Evolutionary conservation across 805 yeast species (phyloP).

Genomic region (Wickerhamiella sorbophila): DNA sequence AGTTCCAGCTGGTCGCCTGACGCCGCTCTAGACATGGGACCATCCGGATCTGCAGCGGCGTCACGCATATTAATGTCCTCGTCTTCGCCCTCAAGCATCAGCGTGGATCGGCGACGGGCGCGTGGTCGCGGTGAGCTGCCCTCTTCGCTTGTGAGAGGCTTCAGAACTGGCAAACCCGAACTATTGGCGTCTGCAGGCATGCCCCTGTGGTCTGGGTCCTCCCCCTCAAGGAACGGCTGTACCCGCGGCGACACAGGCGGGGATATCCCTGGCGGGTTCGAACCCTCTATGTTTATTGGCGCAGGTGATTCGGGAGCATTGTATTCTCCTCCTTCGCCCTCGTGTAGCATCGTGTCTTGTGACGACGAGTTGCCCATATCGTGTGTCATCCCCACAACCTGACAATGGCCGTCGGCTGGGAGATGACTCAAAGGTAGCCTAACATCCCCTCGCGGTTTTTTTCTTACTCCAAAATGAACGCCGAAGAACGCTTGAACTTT

Average conservation of each 20-base stretch:
- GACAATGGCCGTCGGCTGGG: not conserved
- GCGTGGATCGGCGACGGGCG: conserved; percentile 14
- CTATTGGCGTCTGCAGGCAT: too few species aligned
- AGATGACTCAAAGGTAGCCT: not conserved
- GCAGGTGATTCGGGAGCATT: not conserved
- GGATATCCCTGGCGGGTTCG: not conserved
- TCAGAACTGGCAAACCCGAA: too few species aligned
- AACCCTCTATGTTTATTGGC: not conserved
- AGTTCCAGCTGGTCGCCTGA: conserved; percentile 22
- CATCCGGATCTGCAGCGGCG: conserved; percentile 7
- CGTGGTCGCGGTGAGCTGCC: conserved; percentile 6
- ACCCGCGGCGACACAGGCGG: not conserved
- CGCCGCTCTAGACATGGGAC: conserved; percentile 19
- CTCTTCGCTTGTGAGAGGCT: not conserved
- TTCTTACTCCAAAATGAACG: not conserved
- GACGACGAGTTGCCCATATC: not conserved
- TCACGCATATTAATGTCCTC: conserved; percentile 2
- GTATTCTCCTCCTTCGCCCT: too few species aligned
- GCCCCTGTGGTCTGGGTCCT: too few species aligned
- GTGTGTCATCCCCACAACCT: not conserved
- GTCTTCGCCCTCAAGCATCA: conserved; percentile 14
- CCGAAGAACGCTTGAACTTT: conserved; percentile 34
- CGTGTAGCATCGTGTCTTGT: not conserved
- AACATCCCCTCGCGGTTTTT: not conserved
- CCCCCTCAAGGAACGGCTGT: not conserved